Conservation (phyloP, 371 early-diverging fungal genomes). For the Mortierella sp. region DNA sequence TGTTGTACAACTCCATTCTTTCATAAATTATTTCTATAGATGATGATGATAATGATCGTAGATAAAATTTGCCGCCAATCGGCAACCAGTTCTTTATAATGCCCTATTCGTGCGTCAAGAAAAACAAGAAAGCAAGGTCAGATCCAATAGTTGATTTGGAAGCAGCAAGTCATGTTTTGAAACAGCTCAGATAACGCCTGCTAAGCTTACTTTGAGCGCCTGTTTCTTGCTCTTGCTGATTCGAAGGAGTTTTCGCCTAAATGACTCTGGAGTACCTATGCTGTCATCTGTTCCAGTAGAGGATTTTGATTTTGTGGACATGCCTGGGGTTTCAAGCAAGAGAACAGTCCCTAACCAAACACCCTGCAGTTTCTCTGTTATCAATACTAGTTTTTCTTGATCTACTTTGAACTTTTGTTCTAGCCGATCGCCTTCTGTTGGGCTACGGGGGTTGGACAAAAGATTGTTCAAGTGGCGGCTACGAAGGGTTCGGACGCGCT, state of each 20-base stretch:
- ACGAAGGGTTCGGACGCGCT: conserved; percentile 29
- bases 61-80: not conserved
- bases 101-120: not conserved
- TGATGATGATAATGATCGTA: no score
- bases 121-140: not conserved
- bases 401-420: conserved; percentile 20
- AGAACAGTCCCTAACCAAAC: conserved; percentile 12
- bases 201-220: conserved; percentile 34
- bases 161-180: not conserved
- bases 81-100: conserved; percentile 23
- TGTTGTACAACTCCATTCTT: not conserved
- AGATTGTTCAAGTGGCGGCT: conserved; percentile 41
- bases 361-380: not conserved
- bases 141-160: not conserved
- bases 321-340: conserved; percentile 9
- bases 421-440: conserved; percentile 12
- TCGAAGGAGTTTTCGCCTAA: conserved; percentile 18
- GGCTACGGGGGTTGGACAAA: conserved; percentile 19
- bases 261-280: not conserved
- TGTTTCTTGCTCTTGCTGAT: conserved; percentile 26
- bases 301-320: not conserved
- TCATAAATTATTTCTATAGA: no score
- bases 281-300: not conserved
- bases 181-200: not conserved
- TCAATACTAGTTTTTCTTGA: conserved; percentile 28